phyloP scores from a whole-genome alignment of 176 grass and related monocot genomes.

The Pontederia paniculata region DNA sequence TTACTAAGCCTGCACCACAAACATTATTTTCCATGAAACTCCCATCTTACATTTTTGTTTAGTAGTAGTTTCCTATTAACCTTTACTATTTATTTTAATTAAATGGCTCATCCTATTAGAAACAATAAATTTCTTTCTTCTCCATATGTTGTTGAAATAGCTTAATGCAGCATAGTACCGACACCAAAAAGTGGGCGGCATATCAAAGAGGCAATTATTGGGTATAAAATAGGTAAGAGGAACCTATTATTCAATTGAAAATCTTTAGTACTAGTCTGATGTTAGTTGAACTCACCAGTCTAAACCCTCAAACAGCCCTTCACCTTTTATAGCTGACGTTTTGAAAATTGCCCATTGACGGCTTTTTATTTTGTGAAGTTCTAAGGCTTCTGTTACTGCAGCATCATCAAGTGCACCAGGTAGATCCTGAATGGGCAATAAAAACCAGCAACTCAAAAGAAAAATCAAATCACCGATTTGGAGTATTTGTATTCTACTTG shows the following conservation, averaged over 20 bases:
- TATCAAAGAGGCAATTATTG: background rate
- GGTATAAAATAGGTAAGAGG: background rate
- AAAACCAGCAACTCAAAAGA: background rate
- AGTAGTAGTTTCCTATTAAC: background rate
- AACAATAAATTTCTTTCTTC: too few species aligned
- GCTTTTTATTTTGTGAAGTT: constrained; percentile 98
- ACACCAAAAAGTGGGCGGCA: too few species aligned
- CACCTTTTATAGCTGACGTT: constrained; percentile 97
- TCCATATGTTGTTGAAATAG: too few species aligned
- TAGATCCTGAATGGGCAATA: constrained; percentile 61
- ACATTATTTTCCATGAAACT: background rate
- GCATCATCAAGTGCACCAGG: constrained; percentile 95
- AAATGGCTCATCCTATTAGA: background rate
- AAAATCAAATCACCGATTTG: background rate
- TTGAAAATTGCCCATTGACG: constrained; percentile 99
- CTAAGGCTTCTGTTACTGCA: constrained; percentile 91
- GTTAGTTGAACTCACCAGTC: constrained; percentile 59
- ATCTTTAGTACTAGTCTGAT: background rate
- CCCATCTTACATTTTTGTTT: background rate
- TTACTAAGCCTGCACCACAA: constrained; percentile 17
- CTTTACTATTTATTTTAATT: background rate
- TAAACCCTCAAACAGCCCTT: constrained; percentile 98
- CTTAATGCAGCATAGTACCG: too few species aligned
- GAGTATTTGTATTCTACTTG: too few species aligned
- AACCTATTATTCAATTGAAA: background rate